Evolutionary conservation across 768 basidiomycete species (phyloP), one percentile per base, ranked within the genome.

Genomic region (Amanita pallidorosea): DNA sequence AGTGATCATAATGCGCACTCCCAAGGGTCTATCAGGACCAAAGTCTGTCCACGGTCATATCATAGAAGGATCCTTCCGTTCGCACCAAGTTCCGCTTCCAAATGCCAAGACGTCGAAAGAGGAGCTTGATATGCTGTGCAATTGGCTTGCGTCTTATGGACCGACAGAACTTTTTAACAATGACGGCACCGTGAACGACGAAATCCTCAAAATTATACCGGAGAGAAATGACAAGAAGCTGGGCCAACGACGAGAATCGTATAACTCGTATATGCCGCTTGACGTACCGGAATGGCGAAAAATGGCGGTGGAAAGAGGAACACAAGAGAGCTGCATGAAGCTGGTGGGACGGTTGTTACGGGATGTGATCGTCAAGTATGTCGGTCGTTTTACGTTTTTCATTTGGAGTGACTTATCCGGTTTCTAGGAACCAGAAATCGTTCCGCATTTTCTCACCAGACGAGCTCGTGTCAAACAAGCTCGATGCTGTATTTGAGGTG

Each of bases 361-460:
- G 44, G 72, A 74, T 13, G 80, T 85, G 11, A 68, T 85, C 33
- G 65, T 68, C 54, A 61, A 70, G 81, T 83, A 55, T 31, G 77
- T 58, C 5, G 25, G 20, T 13, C 5, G 18, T 44, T 4, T 27
- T 49, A 36, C 11, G 25, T 25, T 35, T n/a, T 12, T 18, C 11
- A 23, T 40, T 27, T 11, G 11, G 9, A 18, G 15, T 17, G 34
- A 27, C 7, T 35, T 18, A 7, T 51, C 7, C 8, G 15, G 15
- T n/a, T 27, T 13, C 9, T 51, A 83, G 81, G 47, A 92, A 96
- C 63, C 86, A 85, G 1, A 72, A 66, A 17, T 71, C 75, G 0
- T 93, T 93, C 76, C 77, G 92, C 35, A 88, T 95, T 53, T 94
- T 94, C 70, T 90, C 85, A 18, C 92, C 92, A 0, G 92, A 96